Evolutionary conservation across 345 rosid genomes (phyloP).

Genomic region (Punica granatum): DNA sequence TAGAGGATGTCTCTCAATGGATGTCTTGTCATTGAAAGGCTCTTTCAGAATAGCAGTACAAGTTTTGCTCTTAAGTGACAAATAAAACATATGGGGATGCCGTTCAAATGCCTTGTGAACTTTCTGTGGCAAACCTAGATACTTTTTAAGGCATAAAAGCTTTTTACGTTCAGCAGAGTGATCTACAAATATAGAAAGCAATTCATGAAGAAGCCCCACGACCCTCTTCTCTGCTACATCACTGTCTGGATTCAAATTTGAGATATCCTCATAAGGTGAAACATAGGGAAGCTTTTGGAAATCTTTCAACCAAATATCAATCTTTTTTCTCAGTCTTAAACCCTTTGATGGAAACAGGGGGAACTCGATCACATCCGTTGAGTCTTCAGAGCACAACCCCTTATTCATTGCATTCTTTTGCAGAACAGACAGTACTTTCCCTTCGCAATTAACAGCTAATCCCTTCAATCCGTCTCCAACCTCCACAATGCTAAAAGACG

Average conservation of each 20-base stretch:
- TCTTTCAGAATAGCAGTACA: conserved; percentile 78
- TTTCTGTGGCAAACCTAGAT: conserved; percentile 62
- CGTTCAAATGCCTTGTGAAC: conserved; percentile 89
- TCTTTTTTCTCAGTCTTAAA: conserved; percentile 60
- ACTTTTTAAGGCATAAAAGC: conserved; percentile 64
- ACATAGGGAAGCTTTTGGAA: conserved; percentile 68
- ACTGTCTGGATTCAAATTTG: conserved; percentile 51
- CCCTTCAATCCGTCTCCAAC: conserved; percentile 69
- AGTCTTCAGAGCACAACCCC: conserved; percentile 26
- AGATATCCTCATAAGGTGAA: conserved; percentile 72
- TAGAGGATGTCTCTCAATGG: conserved; percentile 59
- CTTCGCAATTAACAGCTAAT: conserved; percentile 34
- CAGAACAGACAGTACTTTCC: conserved; percentile 38
- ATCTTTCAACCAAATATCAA: conserved; percentile 58
- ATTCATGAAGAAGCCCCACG: conserved; percentile 77
- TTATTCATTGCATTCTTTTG: conserved; percentile 53
- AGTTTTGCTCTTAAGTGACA: conserved; percentile 63
- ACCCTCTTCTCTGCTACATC: conserved; percentile 81
- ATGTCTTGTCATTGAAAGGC: conserved; percentile 40
- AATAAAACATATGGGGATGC: conserved; percentile 72
- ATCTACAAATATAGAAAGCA: conserved; percentile 77
- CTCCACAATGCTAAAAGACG: conserved; percentile 53
- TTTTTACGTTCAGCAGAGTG: conserved; percentile 75
- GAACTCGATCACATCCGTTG: conserved; percentile 44
- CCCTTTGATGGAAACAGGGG: conserved; percentile 82